Conservation (phyloP, 1,284 basidiomycete species). For the Uromyces viciae-fabae region DNA sequence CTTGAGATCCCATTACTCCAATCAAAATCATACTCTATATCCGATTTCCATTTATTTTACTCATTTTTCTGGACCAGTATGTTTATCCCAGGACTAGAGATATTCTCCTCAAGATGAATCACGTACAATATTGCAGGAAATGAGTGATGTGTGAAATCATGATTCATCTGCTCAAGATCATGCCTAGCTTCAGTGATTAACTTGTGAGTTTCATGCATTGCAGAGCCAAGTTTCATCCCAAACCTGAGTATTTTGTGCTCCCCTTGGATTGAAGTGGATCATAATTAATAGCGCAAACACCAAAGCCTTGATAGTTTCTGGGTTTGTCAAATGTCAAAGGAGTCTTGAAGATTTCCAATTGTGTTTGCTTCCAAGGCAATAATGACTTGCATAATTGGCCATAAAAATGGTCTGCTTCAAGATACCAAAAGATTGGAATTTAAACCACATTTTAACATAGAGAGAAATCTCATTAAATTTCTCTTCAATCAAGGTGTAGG, state of each 20-base stretch:
- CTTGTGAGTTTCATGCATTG: constrained; percentile 95
- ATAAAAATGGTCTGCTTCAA: constrained; percentile 94
- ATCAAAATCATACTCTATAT: no score
- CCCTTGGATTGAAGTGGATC: constrained; percentile 96
- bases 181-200: constrained; percentile 85
- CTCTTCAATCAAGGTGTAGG: constrained; percentile 79
- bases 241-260: constrained; percentile 93
- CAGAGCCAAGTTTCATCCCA: constrained; percentile 81
- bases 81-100: no score
- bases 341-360: constrained; percentile 92
- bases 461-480: constrained; percentile 80
- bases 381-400: constrained; percentile 68
- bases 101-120: no score
- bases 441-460: constrained; percentile 95
- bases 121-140: no score
- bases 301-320: constrained; percentile 84
- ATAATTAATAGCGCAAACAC: constrained; percentile 90
- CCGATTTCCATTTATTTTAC: no score
- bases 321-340: constrained; percentile 94
- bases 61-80: no score
- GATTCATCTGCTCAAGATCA: constrained; percentile 92
- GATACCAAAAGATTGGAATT: constrained; percentile 99
- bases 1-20: no score
- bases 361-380: constrained; percentile 82
- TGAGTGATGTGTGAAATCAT: no score